Evolutionary conservation across 2,329 filamentous ascomycete species (phyloP).

Genomic region (Whalleya microplaca): DNA sequence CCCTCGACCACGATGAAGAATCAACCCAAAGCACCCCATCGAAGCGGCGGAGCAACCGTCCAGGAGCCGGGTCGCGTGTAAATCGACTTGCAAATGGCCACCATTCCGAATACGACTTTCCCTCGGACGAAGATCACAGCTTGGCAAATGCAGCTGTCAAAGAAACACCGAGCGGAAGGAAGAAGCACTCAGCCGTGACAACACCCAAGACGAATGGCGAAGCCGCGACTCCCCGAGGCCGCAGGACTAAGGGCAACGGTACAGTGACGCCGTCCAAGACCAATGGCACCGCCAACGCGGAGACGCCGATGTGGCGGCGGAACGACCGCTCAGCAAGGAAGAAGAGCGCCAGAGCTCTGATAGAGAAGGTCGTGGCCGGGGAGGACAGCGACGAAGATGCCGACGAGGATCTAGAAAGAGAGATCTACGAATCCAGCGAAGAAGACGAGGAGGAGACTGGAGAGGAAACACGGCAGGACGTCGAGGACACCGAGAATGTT

Average conservation of each 20-base stretch:
- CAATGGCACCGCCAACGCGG: conserved; percentile 35
- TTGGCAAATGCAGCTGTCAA: conserved; percentile 7
- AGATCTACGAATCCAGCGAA: conserved; percentile 66
- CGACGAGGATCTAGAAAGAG: conserved; percentile 67
- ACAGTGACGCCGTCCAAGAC: conserved; percentile 31
- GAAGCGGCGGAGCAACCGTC: conserved; percentile 21
- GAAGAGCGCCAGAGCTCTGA: conserved; percentile 79
- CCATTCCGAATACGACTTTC: conserved; percentile 34
- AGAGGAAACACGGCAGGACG: conserved; percentile 25
- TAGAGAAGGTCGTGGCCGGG: conserved; percentile 70
- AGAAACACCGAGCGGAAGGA: conserved; percentile 29
- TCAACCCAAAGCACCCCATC: conserved; percentile 17
- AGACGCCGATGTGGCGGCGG: conserved; percentile 66
- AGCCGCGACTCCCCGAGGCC: conserved; percentile 26
- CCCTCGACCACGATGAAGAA: conserved; percentile 21
- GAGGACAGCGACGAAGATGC: conserved; percentile 72
- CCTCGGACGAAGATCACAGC: conserved; percentile 31
- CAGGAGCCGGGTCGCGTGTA: background rate
- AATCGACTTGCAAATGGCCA: conserved; percentile 8
- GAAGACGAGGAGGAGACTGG: conserved; percentile 48
- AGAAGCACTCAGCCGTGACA: conserved; percentile 4
- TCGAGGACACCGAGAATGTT: conserved; percentile 32
- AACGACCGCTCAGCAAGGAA: conserved; percentile 84
- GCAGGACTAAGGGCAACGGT: conserved; percentile 22
- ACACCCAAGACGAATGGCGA: conserved; percentile 14